Evolutionary conservation across 345 rosid genomes (phyloP).

Genomic region (Dovyalis caffra): DNA sequence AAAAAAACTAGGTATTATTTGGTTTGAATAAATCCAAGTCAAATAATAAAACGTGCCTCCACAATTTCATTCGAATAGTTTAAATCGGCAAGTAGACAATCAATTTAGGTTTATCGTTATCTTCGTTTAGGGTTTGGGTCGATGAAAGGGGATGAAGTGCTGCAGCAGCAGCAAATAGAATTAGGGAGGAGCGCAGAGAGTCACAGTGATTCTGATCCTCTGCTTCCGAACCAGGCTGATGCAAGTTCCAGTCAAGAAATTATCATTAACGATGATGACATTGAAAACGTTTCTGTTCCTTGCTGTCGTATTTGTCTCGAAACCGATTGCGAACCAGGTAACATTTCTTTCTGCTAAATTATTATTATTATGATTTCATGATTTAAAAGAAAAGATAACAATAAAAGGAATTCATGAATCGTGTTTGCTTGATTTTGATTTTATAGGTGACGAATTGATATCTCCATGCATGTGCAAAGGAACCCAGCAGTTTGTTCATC

Average conservation of each 20-base stretch:
- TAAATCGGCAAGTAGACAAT: too few relatives aligned
- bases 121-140: conserved; percentile 1
- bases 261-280: conserved; percentile 42
- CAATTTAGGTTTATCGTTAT: too few relatives aligned
- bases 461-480: conserved; percentile 99
- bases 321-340: conserved; percentile 71
- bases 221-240: conserved; percentile 40
- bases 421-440: conserved; percentile 7
- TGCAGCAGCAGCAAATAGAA: conserved; percentile 53
- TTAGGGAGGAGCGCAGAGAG: conserved; percentile 20
- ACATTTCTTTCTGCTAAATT: neutral
- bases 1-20: too few relatives aligned
- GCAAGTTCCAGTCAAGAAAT: conserved; percentile 57
- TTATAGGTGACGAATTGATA: conserved; percentile 79
- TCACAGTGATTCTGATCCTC: conserved; percentile 73
- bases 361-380: neutral
- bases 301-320: conserved; percentile 93
- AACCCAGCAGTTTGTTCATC: conserved; percentile 88
- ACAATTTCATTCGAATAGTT: too few relatives aligned
- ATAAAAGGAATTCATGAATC: neutral
- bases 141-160: conserved; percentile 61
- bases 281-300: conserved; percentile 67
- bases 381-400: neutral
- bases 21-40: too few relatives aligned
- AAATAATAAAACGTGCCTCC: too few relatives aligned